Conservation (phyloP, 768 basidiomycete species). For the Collybia sordida region DNA sequence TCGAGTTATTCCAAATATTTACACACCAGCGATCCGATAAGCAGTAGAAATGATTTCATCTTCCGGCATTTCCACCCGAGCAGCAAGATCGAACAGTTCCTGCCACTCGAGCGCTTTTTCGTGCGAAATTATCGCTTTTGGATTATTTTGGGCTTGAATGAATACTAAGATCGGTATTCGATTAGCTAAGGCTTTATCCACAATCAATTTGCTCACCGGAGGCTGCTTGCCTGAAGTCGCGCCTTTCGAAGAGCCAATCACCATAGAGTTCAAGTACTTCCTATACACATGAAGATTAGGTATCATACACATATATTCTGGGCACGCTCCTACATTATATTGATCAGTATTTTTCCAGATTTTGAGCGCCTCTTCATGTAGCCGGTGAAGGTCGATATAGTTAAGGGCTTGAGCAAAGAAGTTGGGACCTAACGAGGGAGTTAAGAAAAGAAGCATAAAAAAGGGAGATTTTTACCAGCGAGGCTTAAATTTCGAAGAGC, state of each 20-base stretch:
- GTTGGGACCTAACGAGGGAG: constrained; percentile 48
- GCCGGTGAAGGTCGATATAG: constrained; percentile 76
- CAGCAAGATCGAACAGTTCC: constrained; percentile 82
- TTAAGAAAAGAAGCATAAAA: not conserved
- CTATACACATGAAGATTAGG: constrained; percentile 31
- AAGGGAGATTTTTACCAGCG: constrained; percentile 50
- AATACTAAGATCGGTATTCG: constrained; percentile 53
- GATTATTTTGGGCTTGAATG: constrained; percentile 55
- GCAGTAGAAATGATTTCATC: constrained; percentile 67
- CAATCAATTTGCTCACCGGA: constrained; percentile 47
- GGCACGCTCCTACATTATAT: constrained; percentile 48
- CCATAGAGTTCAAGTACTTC: constrained; percentile 74
- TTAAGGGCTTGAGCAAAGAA: constrained; percentile 77
- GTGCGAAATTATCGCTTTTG: constrained; percentile 84
- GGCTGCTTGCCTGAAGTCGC: constrained; percentile 84
- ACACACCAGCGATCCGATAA: constrained; percentile 78
- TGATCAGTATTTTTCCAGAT: constrained; percentile 72
- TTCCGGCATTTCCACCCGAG: constrained; percentile 43
- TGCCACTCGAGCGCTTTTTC: constrained; percentile 90
- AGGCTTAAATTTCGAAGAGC: constrained; percentile 74
- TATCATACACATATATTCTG: too few species aligned
- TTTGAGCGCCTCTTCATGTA: constrained; percentile 71
- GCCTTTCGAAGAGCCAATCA: constrained; percentile 81
- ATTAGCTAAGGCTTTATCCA: not conserved
- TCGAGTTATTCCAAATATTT: not conserved